phyloP scores from a whole-genome alignment of 805 yeast genomes.

The Kluyveromyces nonfermentans region DNA sequence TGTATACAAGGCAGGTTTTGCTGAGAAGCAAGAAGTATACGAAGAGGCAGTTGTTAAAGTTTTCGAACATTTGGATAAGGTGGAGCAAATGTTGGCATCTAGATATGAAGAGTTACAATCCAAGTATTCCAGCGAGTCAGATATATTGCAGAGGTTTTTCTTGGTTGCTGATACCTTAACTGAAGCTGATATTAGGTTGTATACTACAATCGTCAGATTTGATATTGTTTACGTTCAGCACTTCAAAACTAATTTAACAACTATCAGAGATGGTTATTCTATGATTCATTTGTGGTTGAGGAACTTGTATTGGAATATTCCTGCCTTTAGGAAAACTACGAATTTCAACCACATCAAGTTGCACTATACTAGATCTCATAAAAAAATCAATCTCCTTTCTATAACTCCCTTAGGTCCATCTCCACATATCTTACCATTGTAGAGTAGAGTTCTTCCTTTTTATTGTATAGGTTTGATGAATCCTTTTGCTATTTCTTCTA shows the following conservation, averaged over 20 bases:
- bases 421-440: conserved; percentile 55
- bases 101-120: conserved; percentile 29
- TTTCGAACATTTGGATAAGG: conserved; percentile 59
- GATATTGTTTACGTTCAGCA: conserved; percentile 93
- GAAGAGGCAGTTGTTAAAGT: conserved; percentile 55
- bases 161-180: conserved; percentile 61
- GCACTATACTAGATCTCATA: conserved; percentile 85
- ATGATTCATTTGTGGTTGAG: conserved; percentile 69
- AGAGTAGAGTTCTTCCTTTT: conserved; percentile 1
- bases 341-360: conserved; percentile 82
- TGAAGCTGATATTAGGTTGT: conserved; percentile 85
- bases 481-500: no score
- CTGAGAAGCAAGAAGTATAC: conserved; percentile 74
- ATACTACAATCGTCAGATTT: conserved; percentile 79
- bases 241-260: conserved; percentile 82
- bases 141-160: conserved; percentile 28
- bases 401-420: conserved; percentile 87
- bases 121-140: conserved; percentile 6
- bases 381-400: conserved; percentile 67
- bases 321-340: conserved; percentile 70
- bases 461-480: no score
- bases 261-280: conserved; percentile 75
- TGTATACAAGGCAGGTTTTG: conserved; percentile 88
- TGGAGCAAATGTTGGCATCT: conserved; percentile 49
- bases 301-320: conserved; percentile 70